A percentile compares a stretch with the other conserved stretches of the same genome.
These are phyloP conservation scores for Friedmanniomyces endolithicus DNA, from an alignment of 495 filamentous ascomycete species.

Conservation along the genomic window DNA sequence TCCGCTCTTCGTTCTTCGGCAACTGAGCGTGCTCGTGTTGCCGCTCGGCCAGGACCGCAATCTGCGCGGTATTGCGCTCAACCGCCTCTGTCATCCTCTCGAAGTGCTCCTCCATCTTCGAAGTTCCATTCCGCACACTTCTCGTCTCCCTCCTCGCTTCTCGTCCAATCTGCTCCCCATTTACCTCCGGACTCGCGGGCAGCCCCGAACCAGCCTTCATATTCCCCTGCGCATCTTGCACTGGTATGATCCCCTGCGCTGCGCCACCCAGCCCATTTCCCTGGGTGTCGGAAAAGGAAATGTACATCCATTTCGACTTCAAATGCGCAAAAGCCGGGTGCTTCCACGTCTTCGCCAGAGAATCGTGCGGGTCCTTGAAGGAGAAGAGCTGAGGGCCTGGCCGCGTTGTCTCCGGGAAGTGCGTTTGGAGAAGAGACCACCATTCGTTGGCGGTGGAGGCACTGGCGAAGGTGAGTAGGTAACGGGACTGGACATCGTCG, in stretches of 20 bases:
- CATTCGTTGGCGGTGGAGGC: slow-evolving; percentile 18
- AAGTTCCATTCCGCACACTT: slow-evolving; percentile 4
- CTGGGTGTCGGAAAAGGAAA: slow-evolving; percentile 9
- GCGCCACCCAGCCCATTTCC: slow-evolving; percentile 10
- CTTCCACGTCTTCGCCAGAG: slow-evolving; percentile 11
- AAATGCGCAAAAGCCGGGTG: slow-evolving; percentile 13
- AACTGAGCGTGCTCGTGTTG: neutral
- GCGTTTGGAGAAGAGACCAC: slow-evolving; percentile 11
- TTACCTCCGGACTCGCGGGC: slow-evolving; percentile 3
- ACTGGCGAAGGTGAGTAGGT: slow-evolving; percentile 20
- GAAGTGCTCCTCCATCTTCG: slow-evolving; percentile 15
- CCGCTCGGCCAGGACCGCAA: slow-evolving; percentile 4
- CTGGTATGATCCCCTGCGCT: slow-evolving; percentile 13
- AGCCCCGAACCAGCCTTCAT: slow-evolving; percentile 4
- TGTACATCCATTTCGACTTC: slow-evolving; percentile 21
- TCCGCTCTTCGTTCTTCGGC: neutral
- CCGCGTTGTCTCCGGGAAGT: slow-evolving; percentile 8
- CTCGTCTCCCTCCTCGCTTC: slow-evolving; percentile 5
- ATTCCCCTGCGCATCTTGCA: slow-evolving; percentile 14
- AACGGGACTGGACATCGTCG: slow-evolving; percentile 13
- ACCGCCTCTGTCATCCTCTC: slow-evolving; percentile 18
- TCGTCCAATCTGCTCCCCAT: neutral
- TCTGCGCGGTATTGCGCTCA: slow-evolving; percentile 13
- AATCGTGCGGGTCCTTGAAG: slow-evolving; percentile 9
- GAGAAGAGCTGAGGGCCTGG: slow-evolving; percentile 19